phyloP scores from a whole-genome alignment of 2,329 filamentous ascomycete genomes.

The Zopfia rhizophila region DNA sequence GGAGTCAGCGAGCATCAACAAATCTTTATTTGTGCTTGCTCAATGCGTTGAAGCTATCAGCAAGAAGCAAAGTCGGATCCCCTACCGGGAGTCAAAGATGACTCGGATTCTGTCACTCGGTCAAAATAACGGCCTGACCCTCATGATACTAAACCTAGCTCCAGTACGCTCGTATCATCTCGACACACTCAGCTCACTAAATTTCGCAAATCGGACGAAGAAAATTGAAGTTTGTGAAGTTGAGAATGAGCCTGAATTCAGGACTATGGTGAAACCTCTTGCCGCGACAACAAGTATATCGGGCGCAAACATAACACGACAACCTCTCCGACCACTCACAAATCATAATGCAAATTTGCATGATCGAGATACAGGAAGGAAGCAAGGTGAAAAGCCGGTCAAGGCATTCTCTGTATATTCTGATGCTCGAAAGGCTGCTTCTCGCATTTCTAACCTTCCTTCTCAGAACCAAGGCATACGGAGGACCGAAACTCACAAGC shows the following conservation, averaged over 20 bases:
- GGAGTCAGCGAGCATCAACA: constrained; percentile 98
- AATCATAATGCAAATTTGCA: constrained; percentile 78
- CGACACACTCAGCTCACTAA: constrained; percentile 91
- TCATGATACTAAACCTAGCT: constrained; percentile 96
- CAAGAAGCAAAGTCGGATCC: constrained; percentile 78
- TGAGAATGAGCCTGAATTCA: constrained; percentile 91
- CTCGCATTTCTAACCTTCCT: constrained; percentile 40
- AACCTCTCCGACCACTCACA: constrained; percentile 81
- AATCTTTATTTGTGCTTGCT: constrained; percentile 91
- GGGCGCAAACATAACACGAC: constrained; percentile 64
- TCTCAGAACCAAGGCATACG: constrained; percentile 46
- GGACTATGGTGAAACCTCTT: constrained; percentile 51
- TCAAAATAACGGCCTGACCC: constrained; percentile 92
- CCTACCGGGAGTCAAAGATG: constrained; percentile 97
- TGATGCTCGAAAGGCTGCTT: constrained; percentile 61
- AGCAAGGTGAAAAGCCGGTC: constrained; percentile 72
- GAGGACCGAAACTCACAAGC: constrained; percentile 56
- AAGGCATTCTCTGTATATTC: constrained; percentile 91
- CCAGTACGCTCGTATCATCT: constrained; percentile 92
- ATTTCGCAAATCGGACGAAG: constrained; percentile 94
- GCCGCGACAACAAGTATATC: constrained; percentile 46
- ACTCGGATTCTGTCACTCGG: constrained; percentile 91
- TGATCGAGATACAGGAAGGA: constrained; percentile 62
- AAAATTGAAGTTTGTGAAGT: constrained; percentile 96
- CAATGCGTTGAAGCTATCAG: constrained; percentile 97